Evolutionary conservation across 2,329 filamentous ascomycete species (phyloP).

Genomic region (Fusarium gaditjirri): DNA sequence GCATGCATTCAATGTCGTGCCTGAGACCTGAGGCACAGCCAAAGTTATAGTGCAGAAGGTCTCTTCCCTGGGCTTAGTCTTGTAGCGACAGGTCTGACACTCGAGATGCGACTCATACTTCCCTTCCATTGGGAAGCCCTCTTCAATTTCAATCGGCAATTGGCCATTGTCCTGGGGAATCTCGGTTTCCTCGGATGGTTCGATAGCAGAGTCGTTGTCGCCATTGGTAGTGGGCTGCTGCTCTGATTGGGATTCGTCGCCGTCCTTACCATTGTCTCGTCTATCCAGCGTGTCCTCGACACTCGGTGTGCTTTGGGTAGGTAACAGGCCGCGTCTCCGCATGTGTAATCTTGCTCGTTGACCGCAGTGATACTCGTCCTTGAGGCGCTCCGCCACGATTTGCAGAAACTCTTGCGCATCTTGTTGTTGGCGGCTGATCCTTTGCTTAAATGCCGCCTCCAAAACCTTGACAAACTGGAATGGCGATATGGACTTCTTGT

Average conservation of each 20-base stretch:
- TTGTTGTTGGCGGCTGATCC: slow-evolving; percentile 94
- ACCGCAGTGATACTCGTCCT: slow-evolving; percentile 93
- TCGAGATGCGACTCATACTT: slow-evolving; percentile 94
- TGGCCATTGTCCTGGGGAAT: slow-evolving; percentile 37
- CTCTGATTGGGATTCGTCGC: slow-evolving; percentile 13
- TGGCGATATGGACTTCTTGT: slow-evolving; percentile 92
- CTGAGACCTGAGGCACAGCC: slow-evolving; percentile 85
- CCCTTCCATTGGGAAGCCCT: slow-evolving; percentile 92
- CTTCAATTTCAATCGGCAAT: slow-evolving; percentile 61
- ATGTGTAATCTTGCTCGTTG: slow-evolving; percentile 75
- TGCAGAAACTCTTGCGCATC: slow-evolving; percentile 98
- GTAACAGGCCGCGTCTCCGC: slow-evolving; percentile 45
- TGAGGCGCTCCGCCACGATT: slow-evolving; percentile 89
- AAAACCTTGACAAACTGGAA: slow-evolving; percentile 84
- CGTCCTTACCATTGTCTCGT: slow-evolving; percentile 29
- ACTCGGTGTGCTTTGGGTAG: slow-evolving; percentile 13
- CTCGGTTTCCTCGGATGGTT: slow-evolving; percentile 36
- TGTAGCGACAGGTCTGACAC: slow-evolving; percentile 89
- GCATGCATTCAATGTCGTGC: slow-evolving; percentile 85
- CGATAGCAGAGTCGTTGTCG: slow-evolving; percentile 36
- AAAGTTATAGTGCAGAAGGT: slow-evolving; percentile 93
- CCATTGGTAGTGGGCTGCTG: slow-evolving; percentile 22
- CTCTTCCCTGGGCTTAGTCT: slow-evolving; percentile 83
- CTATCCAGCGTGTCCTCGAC: slow-evolving; percentile 36
- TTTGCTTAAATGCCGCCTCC: slow-evolving; percentile 86